Evolutionary conservation across 352 stramenopile species (phyloP).

Genomic region (Pythium apleroticum): DNA sequence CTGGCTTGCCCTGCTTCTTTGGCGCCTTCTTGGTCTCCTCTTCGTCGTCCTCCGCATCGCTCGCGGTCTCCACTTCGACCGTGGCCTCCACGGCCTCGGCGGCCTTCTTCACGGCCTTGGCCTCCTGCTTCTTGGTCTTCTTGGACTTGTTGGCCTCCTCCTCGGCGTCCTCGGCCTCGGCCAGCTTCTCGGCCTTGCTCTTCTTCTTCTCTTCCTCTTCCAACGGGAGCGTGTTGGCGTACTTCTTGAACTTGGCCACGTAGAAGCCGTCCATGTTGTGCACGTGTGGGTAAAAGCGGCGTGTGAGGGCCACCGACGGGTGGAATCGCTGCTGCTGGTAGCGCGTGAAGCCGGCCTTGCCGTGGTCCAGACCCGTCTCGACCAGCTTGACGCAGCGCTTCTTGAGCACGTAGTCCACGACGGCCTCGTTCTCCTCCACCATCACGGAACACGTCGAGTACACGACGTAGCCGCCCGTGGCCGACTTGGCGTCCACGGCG

Average conservation of each 20-base stretch:
- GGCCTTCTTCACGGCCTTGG: constrained; percentile 73
- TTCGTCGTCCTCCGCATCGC: constrained; percentile 48
- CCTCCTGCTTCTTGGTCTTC: constrained; percentile 74
- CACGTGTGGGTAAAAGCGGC: constrained; percentile 99
- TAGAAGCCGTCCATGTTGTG: constrained; percentile 99
- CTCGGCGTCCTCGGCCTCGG: constrained; percentile 66
- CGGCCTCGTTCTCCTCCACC: constrained; percentile 94
- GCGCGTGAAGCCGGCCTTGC: constrained; percentile 89
- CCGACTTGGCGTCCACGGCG: constrained; percentile 95
- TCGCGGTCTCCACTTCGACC: constrained; percentile 52
- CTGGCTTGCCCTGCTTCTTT: constrained; percentile 36
- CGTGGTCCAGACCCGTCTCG: constrained; percentile 97
- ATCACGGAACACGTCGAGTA: constrained; percentile 98
- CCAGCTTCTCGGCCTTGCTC: constrained; percentile 46
- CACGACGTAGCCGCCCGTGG: constrained; percentile 97
- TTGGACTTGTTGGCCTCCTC: constrained; percentile 80
- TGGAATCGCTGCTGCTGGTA: constrained; percentile 99
- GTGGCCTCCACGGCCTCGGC: constrained; percentile 69
- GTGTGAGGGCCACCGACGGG: constrained; percentile 93
- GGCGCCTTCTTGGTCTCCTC: constrained; percentile 45
- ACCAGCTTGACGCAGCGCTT: constrained; percentile 99
- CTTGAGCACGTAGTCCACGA: constrained; percentile 98
- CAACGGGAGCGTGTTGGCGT: constrained; percentile 90
- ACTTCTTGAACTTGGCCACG: constrained; percentile 99
- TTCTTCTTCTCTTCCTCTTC: constrained; percentile 83